Conservation (phyloP, 1,284 basidiomycete species). For the Leccinum ponderosum region DNA sequence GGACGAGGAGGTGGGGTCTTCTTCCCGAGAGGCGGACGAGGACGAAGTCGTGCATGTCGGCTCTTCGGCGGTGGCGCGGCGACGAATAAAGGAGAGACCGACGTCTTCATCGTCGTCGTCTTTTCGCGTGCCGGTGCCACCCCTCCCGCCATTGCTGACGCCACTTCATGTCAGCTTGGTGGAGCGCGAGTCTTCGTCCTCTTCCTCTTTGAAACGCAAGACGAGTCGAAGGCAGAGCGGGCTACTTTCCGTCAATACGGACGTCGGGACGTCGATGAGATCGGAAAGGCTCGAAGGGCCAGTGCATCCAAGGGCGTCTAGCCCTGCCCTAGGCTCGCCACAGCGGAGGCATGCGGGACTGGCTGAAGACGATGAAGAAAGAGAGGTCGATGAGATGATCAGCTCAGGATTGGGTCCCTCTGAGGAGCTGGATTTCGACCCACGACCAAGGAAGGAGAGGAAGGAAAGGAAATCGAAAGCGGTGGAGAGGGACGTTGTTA, state of each 20-base stretch:
- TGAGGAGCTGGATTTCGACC: conserved; percentile 21
- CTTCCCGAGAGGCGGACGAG: conserved; percentile 42
- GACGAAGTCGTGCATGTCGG: conserved; percentile 36
- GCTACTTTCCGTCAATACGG: conserved; percentile 44
- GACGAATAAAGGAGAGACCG: conserved; percentile 39
- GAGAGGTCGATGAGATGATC: conserved; percentile 29
- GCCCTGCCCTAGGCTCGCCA: conserved; percentile 68
- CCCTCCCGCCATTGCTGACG: conserved; percentile 24
- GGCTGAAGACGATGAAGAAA: conserved; percentile 60
- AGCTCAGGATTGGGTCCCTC: conserved; percentile 9
- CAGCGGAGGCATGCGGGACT: conserved; percentile 52
- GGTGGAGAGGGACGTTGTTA: conserved; percentile 33
- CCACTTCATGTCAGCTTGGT: conserved; percentile 35
- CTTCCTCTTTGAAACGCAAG: conserved; percentile 44
- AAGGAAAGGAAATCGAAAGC: conserved; percentile 43
- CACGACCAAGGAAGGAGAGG: conserved; percentile 37
- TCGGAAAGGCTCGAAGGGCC: conserved; percentile 33
- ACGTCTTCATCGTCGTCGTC: conserved; percentile 46
- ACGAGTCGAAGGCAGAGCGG: conserved; percentile 66
- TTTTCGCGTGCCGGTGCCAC: conserved; percentile 24
- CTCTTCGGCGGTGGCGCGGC: conserved; percentile 31
- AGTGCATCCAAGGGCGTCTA: conserved; percentile 51
- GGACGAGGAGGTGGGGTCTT: conserved; percentile 56
- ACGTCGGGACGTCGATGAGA: conserved; percentile 22
- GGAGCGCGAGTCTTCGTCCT: conserved; percentile 24